These are phyloP conservation scores for Yamadazyma akitaensis DNA, from an alignment of 805 yeast species.

Conservation along the genomic window DNA sequence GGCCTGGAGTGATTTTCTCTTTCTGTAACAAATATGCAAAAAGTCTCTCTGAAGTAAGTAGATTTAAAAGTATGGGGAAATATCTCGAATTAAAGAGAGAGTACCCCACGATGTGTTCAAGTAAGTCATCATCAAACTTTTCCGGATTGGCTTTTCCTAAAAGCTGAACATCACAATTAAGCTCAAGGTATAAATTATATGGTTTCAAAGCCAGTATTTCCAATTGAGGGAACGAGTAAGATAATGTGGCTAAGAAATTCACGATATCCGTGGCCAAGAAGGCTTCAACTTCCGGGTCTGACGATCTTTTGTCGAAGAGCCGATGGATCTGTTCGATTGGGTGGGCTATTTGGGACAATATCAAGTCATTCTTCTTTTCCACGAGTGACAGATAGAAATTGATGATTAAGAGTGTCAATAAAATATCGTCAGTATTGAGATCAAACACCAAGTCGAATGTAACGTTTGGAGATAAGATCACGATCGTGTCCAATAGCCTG, in stretches of 20 bases:
- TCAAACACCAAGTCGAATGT: conserved; percentile 5
- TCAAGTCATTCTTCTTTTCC: conserved; percentile 2
- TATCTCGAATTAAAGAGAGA: conserved; percentile 18
- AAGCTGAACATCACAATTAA: conserved; percentile 20
- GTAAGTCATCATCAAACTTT: conserved; percentile 12
- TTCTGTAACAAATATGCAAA: conserved; percentile 15
- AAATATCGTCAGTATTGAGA: conserved; percentile 21
- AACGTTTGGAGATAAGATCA: conserved; percentile 4
- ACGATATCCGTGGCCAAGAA: conserved; percentile 18
- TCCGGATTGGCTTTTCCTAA: conserved; percentile 15
- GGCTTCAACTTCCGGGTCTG: conserved; percentile 4
- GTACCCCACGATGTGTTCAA: conserved; percentile 8
- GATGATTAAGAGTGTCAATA: conserved; percentile 22
- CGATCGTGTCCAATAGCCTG: conserved; percentile 7
- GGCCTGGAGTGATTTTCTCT: conserved; percentile 9
- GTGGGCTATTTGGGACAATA: background rate
- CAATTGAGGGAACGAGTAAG: conserved; percentile 15
- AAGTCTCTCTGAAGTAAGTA: conserved; percentile 15
- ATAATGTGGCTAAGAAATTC: conserved; percentile 18
- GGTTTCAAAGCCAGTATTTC: conserved; percentile 15
- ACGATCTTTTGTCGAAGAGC: conserved; percentile 1
- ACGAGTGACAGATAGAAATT: conserved; percentile 24
- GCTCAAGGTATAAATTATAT: conserved; percentile 15
- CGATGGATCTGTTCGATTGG: background rate
- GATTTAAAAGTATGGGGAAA: conserved; percentile 25